These are phyloP conservation scores for Pythium phragmiticola DNA, from an alignment of 352 stramenopile genomes.

Conservation along the genomic window DNA sequence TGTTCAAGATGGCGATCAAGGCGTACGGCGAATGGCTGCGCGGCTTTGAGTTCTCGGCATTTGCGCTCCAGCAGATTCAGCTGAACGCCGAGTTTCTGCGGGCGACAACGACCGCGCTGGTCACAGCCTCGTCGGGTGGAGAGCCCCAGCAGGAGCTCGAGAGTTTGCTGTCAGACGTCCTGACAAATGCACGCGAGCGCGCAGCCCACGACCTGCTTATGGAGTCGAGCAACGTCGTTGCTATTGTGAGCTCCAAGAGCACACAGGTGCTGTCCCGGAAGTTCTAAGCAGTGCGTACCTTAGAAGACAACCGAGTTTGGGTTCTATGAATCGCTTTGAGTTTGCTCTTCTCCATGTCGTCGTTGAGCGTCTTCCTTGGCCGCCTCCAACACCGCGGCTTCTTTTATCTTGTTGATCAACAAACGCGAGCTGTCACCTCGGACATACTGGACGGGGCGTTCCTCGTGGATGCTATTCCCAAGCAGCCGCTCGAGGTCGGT, in stretches of 20 bases:
- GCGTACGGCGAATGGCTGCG: constrained; percentile 70
- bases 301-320: background rate
- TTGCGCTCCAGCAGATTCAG: constrained; percentile 78
- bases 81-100: constrained; percentile 77
- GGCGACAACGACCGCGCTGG: constrained; percentile 48
- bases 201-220: constrained; percentile 67
- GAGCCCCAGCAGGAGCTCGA: constrained; percentile 61
- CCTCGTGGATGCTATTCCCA: constrained; percentile 25
- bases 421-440: constrained; percentile 43
- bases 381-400: constrained; percentile 4
- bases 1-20: constrained; percentile 83
- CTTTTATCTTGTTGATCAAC: constrained; percentile 23
- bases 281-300: constrained; percentile 8
- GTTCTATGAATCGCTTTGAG: background rate
- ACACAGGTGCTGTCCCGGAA: constrained; percentile 63
- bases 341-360: background rate
- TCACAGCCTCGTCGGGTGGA: constrained; percentile 18
- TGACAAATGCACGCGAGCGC: constrained; percentile 74
- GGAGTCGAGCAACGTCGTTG: constrained; percentile 79
- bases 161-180: constrained; percentile 67
- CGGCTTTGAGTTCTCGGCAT: constrained; percentile 56
- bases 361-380: background rate
- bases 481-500: constrained; percentile 51
- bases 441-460: constrained; percentile 35
- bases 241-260: constrained; percentile 82